Evolutionary conservation across 1,284 basidiomycete genomes (phyloP), one percentile per base, ranked within the genome.

Genomic region (Fomitopsis palustris): DNA sequence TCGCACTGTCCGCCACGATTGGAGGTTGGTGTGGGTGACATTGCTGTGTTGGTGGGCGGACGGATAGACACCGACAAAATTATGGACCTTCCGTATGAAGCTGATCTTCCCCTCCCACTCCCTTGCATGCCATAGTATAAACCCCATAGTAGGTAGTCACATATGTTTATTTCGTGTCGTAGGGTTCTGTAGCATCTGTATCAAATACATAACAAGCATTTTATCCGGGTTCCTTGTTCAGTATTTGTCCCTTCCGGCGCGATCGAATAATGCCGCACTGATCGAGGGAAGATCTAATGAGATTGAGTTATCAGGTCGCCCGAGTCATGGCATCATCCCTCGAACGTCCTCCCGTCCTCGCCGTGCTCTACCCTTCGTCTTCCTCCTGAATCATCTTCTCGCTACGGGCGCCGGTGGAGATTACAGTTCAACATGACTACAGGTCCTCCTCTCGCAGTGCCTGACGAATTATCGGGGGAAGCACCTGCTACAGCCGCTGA

Each of bases 401-500:
- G 17, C 10, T 5, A 29, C 12, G 2, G 7, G 21, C 8, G 29
- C 8, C 10, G 23, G 5, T 14, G 25, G 5, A 47, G 14, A 21
- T 4, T 2, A 45, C 7, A 7, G 4, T 4, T 4, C 23, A 27
- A 23, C 1, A 53, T 55, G 38, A 54, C 42, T 33, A 56, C 59
- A 38, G 51, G 39, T 17, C 56, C 55, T 37, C 60, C 58, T 35
- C 42, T 59, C 31, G 47, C 42, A 8, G 51, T 54, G 4, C 56
- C 63, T 4, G 63, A 61, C 25, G 57, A 60, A 39, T n/a, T 63
- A 17, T 59, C 61, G 9, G 45, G 41, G 10, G 54, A 64, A 27
- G 61, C 61, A 19, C 63, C 62, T 39, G 59, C 57, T 12, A 49
- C 62, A 27, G 56, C 62, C 17, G 61, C 61, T 23, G 41, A 54